phyloP scores from a whole-genome alignment of 2,329 filamentous ascomycete species.

The Xylariaceae sp. region DNA sequence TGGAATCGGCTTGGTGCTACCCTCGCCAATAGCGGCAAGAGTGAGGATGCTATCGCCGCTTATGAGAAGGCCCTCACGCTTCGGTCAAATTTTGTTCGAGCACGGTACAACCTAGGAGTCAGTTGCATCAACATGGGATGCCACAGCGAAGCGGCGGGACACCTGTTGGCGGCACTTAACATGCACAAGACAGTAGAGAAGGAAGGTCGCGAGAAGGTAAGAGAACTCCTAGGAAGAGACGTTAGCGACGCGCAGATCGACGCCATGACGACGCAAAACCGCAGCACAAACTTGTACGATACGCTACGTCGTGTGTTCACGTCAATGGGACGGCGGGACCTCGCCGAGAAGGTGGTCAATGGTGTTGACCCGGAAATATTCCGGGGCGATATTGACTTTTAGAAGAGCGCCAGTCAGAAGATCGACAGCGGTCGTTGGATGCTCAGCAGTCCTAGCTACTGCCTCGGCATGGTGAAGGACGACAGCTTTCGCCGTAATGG shows the following conservation, averaged over 20 bases:
- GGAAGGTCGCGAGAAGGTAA: constrained; percentile 81
- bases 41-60: constrained; percentile 94
- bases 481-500: not conserved
- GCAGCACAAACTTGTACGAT: constrained; percentile 96
- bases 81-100: constrained; percentile 95
- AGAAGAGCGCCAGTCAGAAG: constrained; percentile 24
- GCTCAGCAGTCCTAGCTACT: too few species aligned
- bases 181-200: constrained; percentile 96
- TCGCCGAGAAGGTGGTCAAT: constrained; percentile 84
- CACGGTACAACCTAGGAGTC: constrained; percentile 95
- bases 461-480: too few species aligned
- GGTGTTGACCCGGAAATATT: constrained; percentile 93
- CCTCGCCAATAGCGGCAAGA: constrained; percentile 90
- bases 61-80: constrained; percentile 92
- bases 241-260: constrained; percentile 76
- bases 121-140: constrained; percentile 98
- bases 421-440: not conserved
- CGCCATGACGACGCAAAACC: constrained; percentile 90
- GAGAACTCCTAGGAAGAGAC: constrained; percentile 75
- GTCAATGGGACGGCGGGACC: constrained; percentile 88
- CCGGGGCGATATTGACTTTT: constrained; percentile 89
- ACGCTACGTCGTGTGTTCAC: constrained; percentile 94
- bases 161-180: constrained; percentile 86
- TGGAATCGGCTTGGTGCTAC: constrained; percentile 98
- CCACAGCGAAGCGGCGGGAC: constrained; percentile 89